Conservation (phyloP, 2,329 filamentous ascomycete species). For the Catunica adiposa region DNA sequence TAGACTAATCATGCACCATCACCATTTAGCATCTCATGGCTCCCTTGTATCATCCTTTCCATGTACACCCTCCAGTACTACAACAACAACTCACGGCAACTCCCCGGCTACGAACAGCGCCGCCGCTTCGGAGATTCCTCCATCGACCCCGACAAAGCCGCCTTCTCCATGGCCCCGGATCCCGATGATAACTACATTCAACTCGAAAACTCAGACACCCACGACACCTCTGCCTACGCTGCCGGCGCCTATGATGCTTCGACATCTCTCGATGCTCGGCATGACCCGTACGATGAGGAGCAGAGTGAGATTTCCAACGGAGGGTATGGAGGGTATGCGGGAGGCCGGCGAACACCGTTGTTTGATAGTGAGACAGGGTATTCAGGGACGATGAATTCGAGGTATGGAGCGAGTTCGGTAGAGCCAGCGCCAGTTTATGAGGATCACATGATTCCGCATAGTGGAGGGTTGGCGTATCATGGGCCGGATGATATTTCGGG, state of each 20-base stretch:
- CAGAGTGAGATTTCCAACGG: slow-evolving; percentile 21
- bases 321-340: slow-evolving; percentile 10
- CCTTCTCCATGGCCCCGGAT: slow-evolving; percentile 50
- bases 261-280: slow-evolving; percentile 23
- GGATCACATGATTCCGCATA: slow-evolving; percentile 3
- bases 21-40: slow-evolving; percentile 42
- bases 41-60: slow-evolving; percentile 36
- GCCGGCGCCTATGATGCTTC: slow-evolving; percentile 21
- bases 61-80: slow-evolving; percentile 45
- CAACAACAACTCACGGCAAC: slow-evolving; percentile 38
- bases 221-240: slow-evolving; percentile 24
- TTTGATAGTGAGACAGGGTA: slow-evolving; percentile 39
- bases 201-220: slow-evolving; percentile 36
- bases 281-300: slow-evolving; percentile 22
- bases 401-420: slow-evolving; percentile 13
- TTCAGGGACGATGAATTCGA: slow-evolving; percentile 15
- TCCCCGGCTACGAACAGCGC: slow-evolving; percentile 43
- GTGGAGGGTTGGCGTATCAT: slow-evolving; percentile 6
- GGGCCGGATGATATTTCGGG: slow-evolving; percentile 12
- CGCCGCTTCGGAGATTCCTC: slow-evolving; percentile 24
- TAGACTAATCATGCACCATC: too few relatives aligned
- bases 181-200: slow-evolving; percentile 50
- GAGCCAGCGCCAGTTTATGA: slow-evolving; percentile 1
- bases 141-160: slow-evolving; percentile 53
- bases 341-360: slow-evolving; percentile 15